A percentile compares a stretch with the other conserved stretches of the same genome.
phyloP scores from a whole-genome alignment of 1,284 basidiomycete species.

The Trametes sp. region DNA sequence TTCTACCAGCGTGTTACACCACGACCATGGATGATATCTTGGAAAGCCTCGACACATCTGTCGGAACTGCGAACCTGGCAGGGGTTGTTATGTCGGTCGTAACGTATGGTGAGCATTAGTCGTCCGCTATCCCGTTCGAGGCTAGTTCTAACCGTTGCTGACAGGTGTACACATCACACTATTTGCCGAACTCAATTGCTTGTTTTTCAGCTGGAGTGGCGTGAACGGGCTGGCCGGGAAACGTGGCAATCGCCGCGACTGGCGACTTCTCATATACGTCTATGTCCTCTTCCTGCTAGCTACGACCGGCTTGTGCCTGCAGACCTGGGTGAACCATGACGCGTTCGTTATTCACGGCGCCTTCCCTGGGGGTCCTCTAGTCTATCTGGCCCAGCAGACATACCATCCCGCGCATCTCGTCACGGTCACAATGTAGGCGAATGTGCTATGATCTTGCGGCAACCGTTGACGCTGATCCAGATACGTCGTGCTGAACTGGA shows the following conservation, averaged over 20 bases:
- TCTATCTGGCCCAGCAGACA: slow-evolving; percentile 34
- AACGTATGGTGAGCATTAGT: slow-evolving; percentile 32
- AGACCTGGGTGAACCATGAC: slow-evolving; percentile 35
- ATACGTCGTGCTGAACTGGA: slow-evolving; percentile 45
- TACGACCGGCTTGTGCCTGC: slow-evolving; percentile 35
- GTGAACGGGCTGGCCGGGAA: neutral
- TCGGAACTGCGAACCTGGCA: slow-evolving; percentile 29
- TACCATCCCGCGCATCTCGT: slow-evolving; percentile 32
- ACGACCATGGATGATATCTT: too few relatives aligned
- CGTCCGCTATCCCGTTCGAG: too few relatives aligned
- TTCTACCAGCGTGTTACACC: too few relatives aligned
- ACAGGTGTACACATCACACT: slow-evolving; percentile 36
- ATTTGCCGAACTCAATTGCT: slow-evolving; percentile 22
- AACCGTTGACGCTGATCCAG: slow-evolving; percentile 23
- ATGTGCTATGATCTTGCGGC: neutral
- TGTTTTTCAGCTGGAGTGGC: slow-evolving; percentile 5
- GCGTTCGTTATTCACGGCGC: slow-evolving; percentile 33
- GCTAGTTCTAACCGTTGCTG: neutral
- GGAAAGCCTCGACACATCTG: neutral
- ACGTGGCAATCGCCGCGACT: slow-evolving; percentile 3
- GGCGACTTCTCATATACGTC: slow-evolving; percentile 29
- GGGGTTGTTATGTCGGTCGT: slow-evolving; percentile 35
- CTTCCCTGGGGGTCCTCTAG: slow-evolving; percentile 32
- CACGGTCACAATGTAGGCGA: slow-evolving; percentile 39
- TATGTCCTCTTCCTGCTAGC: slow-evolving; percentile 33